phyloP scores from a whole-genome alignment of 768 basidiomycete species.

The Psilocybe tampanensis region DNA sequence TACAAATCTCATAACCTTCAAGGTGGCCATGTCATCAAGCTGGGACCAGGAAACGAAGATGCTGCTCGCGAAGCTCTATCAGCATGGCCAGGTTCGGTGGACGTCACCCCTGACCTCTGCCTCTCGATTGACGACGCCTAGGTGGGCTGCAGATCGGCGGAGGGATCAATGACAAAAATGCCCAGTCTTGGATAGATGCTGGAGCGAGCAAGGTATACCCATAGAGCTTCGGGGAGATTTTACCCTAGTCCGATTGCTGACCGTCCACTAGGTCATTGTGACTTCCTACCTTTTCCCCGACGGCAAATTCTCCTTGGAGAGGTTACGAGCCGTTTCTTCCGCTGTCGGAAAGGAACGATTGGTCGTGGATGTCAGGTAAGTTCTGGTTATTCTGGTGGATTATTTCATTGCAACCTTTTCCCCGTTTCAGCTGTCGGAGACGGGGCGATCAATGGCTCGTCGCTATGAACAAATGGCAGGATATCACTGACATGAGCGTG shows the following conservation, averaged over 20 bases:
- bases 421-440: constrained; percentile 75
- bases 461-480: constrained; percentile 99
- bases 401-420: background rate
- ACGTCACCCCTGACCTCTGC: background rate
- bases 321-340: constrained; percentile 62
- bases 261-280: constrained; percentile 79
- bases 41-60: constrained; percentile 86
- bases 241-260: background rate
- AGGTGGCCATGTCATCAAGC: constrained; percentile 96
- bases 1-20: constrained; percentile 69
- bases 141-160: constrained; percentile 91
- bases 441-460: constrained; percentile 83
- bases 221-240: background rate
- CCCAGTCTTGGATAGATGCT: constrained; percentile 78
- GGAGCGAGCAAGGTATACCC: constrained; percentile 82
- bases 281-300: constrained; percentile 93
- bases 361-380: constrained; percentile 93
- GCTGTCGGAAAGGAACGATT: constrained; percentile 81
- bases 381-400: background rate
- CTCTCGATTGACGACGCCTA: constrained; percentile 29
- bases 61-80: constrained; percentile 85
- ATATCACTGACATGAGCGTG: constrained; percentile 93
- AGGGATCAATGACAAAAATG: constrained; percentile 84
- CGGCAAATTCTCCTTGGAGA: constrained; percentile 75
- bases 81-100: constrained; percentile 75